Evolutionary conservation across 2,329 filamentous ascomycete genomes (phyloP).

Genomic region (Sporothrix dimorphospora): DNA sequence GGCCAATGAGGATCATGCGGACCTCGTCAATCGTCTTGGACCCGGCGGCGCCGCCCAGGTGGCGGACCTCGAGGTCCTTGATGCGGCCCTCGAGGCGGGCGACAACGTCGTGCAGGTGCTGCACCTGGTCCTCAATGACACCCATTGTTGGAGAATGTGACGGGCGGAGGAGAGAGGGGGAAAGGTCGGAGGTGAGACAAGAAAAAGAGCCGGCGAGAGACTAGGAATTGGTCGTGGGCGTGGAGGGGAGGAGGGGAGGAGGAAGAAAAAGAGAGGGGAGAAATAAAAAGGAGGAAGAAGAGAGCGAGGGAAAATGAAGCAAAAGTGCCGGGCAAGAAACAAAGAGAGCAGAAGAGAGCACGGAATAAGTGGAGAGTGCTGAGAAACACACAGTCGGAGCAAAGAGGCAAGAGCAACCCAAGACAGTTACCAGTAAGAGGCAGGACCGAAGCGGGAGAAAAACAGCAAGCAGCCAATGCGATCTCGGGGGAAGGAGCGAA

Average conservation of each 20-base stretch:
- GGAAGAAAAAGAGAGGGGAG: not conserved
- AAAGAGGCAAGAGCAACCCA: conserved; percentile 19
- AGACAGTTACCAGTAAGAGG: too few species aligned
- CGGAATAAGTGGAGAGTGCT: conserved; percentile 26
- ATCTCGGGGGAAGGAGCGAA: conserved; percentile 30
- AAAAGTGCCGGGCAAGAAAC: conserved; percentile 18
- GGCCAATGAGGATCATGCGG: conserved; percentile 97
- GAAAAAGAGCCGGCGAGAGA: not conserved
- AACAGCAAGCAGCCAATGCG: conserved; percentile 22
- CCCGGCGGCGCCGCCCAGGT: conserved; percentile 55
- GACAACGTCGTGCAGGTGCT: conserved; percentile 83
- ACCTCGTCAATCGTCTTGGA: conserved; percentile 66
- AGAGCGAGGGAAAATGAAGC: conserved; percentile 20
- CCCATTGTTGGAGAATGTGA: conserved; percentile 63
- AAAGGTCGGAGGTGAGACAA: conserved; percentile 17
- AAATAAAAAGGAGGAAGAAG: not conserved
- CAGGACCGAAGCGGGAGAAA: too few species aligned
- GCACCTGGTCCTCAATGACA: conserved; percentile 82
- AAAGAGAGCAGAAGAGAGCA: conserved; percentile 19
- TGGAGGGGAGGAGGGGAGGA: not conserved
- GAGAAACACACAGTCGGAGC: not conserved
- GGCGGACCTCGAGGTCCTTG: conserved; percentile 77
- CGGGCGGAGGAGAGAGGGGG: not conserved
- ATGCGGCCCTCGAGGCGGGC: conserved; percentile 83
- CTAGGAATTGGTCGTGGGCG: not conserved